A percentile compares a stretch with the other conserved stretches of the same genome.
phyloP scores from a whole-genome alignment of 1,284 basidiomycete species.

The Ganoderma sinense region DNA sequence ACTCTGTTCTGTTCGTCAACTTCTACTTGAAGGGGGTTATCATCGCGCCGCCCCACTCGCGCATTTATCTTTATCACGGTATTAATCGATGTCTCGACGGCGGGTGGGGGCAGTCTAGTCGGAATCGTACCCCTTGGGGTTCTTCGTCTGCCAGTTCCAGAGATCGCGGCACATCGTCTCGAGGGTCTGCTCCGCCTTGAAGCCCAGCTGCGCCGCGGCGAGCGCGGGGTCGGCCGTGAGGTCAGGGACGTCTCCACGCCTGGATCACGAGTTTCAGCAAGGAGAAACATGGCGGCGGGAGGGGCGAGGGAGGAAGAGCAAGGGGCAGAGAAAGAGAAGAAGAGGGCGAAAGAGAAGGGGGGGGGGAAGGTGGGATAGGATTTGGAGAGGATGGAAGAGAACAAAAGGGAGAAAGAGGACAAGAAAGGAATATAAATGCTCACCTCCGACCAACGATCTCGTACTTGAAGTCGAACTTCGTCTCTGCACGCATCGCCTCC shows the following conservation, averaged over 20 bases:
- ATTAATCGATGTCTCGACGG: too few species aligned
- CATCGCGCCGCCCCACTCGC: too few species aligned
- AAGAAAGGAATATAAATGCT: slow-evolving; percentile 37
- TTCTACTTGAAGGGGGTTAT: background rate
- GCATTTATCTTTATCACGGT: slow-evolving; percentile 1
- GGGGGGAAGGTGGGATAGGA: too few species aligned
- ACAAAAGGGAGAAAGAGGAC: background rate
- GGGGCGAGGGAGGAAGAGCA: too few species aligned
- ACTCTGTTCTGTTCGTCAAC: background rate
- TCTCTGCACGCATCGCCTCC: slow-evolving; percentile 94
- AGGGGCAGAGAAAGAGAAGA: background rate
- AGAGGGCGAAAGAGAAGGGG: background rate
- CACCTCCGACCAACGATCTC: slow-evolving; percentile 91
- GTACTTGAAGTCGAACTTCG: slow-evolving; percentile 89
- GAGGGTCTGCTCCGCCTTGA: slow-evolving; percentile 84
- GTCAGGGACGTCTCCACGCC: slow-evolving; percentile 95
- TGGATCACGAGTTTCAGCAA: slow-evolving; percentile 38
- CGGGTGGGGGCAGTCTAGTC: background rate
- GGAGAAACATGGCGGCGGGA: too few species aligned
- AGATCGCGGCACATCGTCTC: slow-evolving; percentile 93
- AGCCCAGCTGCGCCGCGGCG: slow-evolving; percentile 94
- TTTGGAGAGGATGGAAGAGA: background rate
- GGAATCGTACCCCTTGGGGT: slow-evolving; percentile 74
- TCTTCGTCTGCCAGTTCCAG: slow-evolving; percentile 93
- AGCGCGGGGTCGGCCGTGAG: slow-evolving; percentile 93